Evolutionary conservation across 352 stramenopile species (phyloP).

Genomic region (Phytophthora colocasiae): DNA sequence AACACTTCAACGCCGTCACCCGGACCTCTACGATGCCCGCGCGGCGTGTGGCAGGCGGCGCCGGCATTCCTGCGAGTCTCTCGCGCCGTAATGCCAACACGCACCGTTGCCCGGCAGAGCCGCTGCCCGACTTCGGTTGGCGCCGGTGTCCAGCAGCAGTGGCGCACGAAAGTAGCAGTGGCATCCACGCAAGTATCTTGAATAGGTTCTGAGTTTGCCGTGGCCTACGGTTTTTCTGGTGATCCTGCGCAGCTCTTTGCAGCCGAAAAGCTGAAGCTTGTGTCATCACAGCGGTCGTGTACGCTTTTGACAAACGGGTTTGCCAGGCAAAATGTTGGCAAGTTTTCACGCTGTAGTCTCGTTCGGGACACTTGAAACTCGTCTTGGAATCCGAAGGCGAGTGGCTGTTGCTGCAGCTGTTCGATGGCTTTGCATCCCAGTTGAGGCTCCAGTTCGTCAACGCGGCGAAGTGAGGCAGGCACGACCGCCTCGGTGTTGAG

Average conservation of each 20-base stretch:
- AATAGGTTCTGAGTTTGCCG: conserved; percentile 27
- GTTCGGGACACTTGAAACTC: neutral
- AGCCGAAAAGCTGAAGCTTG: conserved; percentile 8
- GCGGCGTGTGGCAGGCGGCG: conserved; percentile 2
- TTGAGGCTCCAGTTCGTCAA: conserved; percentile 23
- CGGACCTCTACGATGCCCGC: conserved; percentile 13
- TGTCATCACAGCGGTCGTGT: conserved; percentile 6
- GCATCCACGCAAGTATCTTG: conserved; percentile 17
- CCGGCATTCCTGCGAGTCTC: neutral
- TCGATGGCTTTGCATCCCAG: neutral
- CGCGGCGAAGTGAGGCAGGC: conserved; percentile 29
- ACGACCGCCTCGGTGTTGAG: conserved; percentile 36
- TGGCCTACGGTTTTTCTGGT: conserved; percentile 27
- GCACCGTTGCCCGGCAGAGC: conserved; percentile 5
- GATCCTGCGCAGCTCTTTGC: conserved; percentile 19
- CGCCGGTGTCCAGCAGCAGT: conserved; percentile 9
- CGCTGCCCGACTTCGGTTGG: conserved; percentile 17
- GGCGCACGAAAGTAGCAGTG: conserved; percentile 8
- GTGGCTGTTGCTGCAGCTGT: no score
- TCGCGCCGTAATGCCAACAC: conserved; percentile 8
- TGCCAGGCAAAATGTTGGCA: conserved; percentile 20
- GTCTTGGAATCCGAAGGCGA: neutral
- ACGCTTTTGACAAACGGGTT: neutral
- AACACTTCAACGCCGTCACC: conserved; percentile 8
- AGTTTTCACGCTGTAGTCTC: conserved; percentile 4